These are phyloP conservation scores for Carex pumila DNA, from an alignment of 176 grass and related monocot genomes.

Conservation along the genomic window DNA sequence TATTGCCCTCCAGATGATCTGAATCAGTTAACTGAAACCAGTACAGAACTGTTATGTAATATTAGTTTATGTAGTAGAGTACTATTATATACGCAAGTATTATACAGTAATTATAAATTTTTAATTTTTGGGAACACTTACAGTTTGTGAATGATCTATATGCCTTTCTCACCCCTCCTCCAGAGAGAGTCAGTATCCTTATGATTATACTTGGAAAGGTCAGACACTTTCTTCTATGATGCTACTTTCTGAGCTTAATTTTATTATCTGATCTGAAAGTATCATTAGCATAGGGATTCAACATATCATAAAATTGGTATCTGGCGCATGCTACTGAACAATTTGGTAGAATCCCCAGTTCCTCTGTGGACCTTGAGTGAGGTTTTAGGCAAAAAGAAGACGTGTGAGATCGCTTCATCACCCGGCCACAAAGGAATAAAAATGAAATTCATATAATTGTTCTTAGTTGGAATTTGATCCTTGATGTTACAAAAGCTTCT, in stretches of 20 bases:
- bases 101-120: neutral
- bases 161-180: conserved; percentile 20
- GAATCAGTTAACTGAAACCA: neutral
- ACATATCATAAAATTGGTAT: neutral
- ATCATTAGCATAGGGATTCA: neutral
- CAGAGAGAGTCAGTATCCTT: neutral
- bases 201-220: conserved; percentile 24
- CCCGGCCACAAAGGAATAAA: neutral
- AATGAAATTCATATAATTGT: neutral
- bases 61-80: neutral
- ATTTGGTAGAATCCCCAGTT: neutral
- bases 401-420: neutral
- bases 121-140: neutral
- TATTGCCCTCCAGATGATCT: neutral
- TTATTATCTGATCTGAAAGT: neutral
- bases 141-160: conserved; percentile 26
- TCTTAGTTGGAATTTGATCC: neutral
- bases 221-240: neutral
- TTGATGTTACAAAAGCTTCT: neutral
- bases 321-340: neutral
- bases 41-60: neutral
- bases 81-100: neutral
- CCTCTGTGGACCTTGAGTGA: neutral
- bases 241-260: neutral
- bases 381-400: neutral